These are phyloP conservation scores for Margaritispora aquatica DNA, from an alignment of 495 filamentous ascomycete species.

Conservation along the genomic window DNA sequence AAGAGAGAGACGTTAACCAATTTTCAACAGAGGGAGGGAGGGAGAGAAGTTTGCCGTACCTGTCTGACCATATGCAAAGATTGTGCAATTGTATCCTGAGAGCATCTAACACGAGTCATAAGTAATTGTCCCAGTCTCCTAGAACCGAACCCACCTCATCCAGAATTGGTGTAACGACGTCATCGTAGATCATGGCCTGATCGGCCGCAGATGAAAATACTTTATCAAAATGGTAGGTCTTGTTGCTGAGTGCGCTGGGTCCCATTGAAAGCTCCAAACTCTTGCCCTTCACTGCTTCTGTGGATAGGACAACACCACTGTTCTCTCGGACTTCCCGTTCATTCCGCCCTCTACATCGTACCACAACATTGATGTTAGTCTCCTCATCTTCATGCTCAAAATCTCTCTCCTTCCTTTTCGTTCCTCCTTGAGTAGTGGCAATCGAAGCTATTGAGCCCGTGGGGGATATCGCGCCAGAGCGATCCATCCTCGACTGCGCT, in stretches of 20 bases:
- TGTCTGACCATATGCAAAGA: slow-evolving; percentile 97
- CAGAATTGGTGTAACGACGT: slow-evolving; percentile 84
- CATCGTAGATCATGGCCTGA: slow-evolving; percentile 86
- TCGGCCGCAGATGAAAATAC: slow-evolving; percentile 96
- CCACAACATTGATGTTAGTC: slow-evolving; percentile 96
- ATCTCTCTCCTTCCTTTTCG: slow-evolving; percentile 77
- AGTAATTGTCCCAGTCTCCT: slow-evolving; percentile 8
- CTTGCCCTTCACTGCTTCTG: slow-evolving; percentile 80
- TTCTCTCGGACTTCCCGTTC: slow-evolving; percentile 90
- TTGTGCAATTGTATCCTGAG: slow-evolving; percentile 94
- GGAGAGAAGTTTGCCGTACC: no score
- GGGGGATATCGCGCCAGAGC: slow-evolving; percentile 53
- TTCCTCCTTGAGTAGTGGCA: slow-evolving; percentile 36
- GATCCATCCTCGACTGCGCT: slow-evolving; percentile 29
- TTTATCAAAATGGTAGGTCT: slow-evolving; percentile 93
- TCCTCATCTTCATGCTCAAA: slow-evolving; percentile 71
- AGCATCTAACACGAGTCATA: slow-evolving; percentile 60
- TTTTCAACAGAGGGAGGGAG: no score
- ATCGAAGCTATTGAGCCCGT: slow-evolving; percentile 54
- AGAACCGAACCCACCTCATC: slow-evolving; percentile 62
- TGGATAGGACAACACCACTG: slow-evolving; percentile 82
- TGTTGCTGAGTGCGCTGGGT: slow-evolving; percentile 85
- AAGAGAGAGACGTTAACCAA: no score
- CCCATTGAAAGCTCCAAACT: slow-evolving; percentile 86
- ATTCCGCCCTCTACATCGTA: slow-evolving; percentile 86